Conservation (phyloP, 768 basidiomycete species). For the Candolleomyces eurysporus region DNA sequence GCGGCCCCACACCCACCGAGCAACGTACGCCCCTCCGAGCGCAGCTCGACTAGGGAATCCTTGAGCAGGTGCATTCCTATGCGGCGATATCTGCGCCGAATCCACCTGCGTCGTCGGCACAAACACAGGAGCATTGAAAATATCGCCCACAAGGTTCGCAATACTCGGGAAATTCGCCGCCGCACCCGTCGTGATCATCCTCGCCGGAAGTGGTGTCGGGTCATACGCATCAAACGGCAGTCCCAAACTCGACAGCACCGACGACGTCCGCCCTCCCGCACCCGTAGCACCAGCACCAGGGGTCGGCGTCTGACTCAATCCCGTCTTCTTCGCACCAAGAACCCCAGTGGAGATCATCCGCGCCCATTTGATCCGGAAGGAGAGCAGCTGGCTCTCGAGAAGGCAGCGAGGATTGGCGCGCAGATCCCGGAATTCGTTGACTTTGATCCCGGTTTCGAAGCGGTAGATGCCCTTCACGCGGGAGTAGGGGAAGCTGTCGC, state of each 20-base stretch:
- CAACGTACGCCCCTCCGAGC: slow-evolving; percentile 74
- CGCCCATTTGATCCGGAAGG: slow-evolving; percentile 82
- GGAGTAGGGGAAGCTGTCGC: slow-evolving; percentile 70
- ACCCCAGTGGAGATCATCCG: slow-evolving; percentile 69
- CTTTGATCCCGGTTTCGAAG: slow-evolving; percentile 86
- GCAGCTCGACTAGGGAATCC: slow-evolving; percentile 71
- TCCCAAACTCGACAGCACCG: slow-evolving; percentile 48
- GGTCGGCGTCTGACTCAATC: slow-evolving; percentile 33
- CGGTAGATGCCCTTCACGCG: slow-evolving; percentile 85
- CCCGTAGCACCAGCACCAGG: slow-evolving; percentile 12
- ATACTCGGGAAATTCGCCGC: slow-evolving; percentile 84
- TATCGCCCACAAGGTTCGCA: slow-evolving; percentile 74
- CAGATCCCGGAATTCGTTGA: slow-evolving; percentile 84
- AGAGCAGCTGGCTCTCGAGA: slow-evolving; percentile 76
- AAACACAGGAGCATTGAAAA: slow-evolving; percentile 80
- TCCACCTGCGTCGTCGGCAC: slow-evolving; percentile 76
- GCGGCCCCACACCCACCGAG: slow-evolving; percentile 84
- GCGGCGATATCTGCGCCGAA: slow-evolving; percentile 66
- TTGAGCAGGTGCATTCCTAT: slow-evolving; percentile 69
- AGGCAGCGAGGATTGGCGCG: slow-evolving; percentile 87
- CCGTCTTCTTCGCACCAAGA: slow-evolving; percentile 40
- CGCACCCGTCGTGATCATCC: slow-evolving; percentile 72
- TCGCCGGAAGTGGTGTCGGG: slow-evolving; percentile 56
- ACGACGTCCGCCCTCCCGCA: slow-evolving; percentile 13
- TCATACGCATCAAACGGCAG: slow-evolving; percentile 82